phyloP scores from a whole-genome alignment of 192 early-diverging fungal species.

The Spizellomyces punctatus region DNA sequence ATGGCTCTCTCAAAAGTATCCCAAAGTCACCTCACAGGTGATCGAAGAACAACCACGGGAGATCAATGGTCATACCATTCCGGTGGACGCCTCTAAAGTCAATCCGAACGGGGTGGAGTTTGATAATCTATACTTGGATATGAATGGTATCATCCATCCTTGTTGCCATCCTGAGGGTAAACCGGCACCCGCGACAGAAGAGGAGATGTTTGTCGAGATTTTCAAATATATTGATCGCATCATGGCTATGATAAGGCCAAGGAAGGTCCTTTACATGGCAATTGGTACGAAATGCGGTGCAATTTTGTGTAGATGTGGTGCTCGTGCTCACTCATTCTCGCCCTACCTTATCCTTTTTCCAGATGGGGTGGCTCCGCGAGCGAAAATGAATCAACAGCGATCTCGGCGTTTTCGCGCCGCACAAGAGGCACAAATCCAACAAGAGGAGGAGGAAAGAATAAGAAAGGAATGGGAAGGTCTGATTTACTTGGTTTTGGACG shows the following conservation, averaged over 20 bases:
- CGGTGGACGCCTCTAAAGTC: slow-evolving; percentile 83
- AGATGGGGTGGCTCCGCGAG: slow-evolving; percentile 92
- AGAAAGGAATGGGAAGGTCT: slow-evolving; percentile 48
- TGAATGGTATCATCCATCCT: slow-evolving; percentile 88
- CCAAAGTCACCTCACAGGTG: slow-evolving; percentile 56
- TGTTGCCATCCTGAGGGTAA: slow-evolving; percentile 65
- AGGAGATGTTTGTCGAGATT: slow-evolving; percentile 94
- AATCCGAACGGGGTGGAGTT: slow-evolving; percentile 92
- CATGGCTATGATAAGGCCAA: slow-evolving; percentile 87
- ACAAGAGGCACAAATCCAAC: slow-evolving; percentile 73
- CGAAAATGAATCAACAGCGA: slow-evolving; percentile 99
- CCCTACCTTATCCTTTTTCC: slow-evolving; percentile 1
- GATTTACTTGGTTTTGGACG: background rate
- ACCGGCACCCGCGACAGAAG: slow-evolving; percentile 55
- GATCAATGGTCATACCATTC: slow-evolving; percentile 75
- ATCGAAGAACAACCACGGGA: slow-evolving; percentile 71
- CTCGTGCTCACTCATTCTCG: background rate
- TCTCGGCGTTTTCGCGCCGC: slow-evolving; percentile 95
- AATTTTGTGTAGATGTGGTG: slow-evolving; percentile 9
- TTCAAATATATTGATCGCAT: slow-evolving; percentile 97
- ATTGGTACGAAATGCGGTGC: slow-evolving; percentile 62
- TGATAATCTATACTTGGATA: slow-evolving; percentile 97
- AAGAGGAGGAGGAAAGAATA: slow-evolving; percentile 55
- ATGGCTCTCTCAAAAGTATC: slow-evolving; percentile 62
- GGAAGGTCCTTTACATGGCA: slow-evolving; percentile 97